These are phyloP conservation scores for Knufia petricola DNA, from an alignment of 2,329 filamentous ascomycete genomes.

Conservation along the genomic window DNA sequence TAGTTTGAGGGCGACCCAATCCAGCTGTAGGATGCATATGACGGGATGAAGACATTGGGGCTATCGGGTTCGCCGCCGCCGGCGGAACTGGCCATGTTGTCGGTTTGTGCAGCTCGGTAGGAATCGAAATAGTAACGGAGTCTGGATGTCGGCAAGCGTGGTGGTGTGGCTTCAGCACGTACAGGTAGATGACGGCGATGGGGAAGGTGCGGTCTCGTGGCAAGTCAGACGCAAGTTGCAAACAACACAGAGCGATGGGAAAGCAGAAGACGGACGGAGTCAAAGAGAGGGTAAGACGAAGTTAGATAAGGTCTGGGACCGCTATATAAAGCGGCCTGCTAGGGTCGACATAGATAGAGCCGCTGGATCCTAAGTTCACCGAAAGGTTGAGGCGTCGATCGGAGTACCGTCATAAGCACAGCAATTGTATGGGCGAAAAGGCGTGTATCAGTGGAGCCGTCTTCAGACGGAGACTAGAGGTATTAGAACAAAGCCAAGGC, in stretches of 20 bases:
- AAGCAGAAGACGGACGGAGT: background rate
- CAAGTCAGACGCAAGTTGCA: background rate
- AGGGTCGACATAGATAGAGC: background rate
- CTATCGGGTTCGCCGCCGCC: slow-evolving; percentile 8
- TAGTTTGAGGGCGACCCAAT: slow-evolving; percentile 37
- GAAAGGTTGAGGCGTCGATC: slow-evolving; percentile 1
- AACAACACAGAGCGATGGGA: background rate
- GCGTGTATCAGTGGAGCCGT: slow-evolving; percentile 7
- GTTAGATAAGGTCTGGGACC: background rate
- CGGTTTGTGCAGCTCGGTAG: background rate
- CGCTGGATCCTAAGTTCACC: background rate
- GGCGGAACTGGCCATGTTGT: slow-evolving; percentile 13
- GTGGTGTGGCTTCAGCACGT: background rate
- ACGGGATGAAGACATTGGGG: slow-evolving; percentile 23
- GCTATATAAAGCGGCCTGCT: background rate
- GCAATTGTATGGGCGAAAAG: background rate
- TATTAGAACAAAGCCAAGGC: background rate
- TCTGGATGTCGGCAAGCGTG: background rate
- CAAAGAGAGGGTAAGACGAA: background rate
- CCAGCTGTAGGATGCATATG: slow-evolving; percentile 43
- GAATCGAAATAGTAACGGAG: background rate
- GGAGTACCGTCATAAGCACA: slow-evolving; percentile 1
- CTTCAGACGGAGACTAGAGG: background rate
- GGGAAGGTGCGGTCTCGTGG: background rate
- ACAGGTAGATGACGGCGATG: background rate